Conservation (phyloP, 441 rosid genomes). For the Corymbia calophylla region DNA sequence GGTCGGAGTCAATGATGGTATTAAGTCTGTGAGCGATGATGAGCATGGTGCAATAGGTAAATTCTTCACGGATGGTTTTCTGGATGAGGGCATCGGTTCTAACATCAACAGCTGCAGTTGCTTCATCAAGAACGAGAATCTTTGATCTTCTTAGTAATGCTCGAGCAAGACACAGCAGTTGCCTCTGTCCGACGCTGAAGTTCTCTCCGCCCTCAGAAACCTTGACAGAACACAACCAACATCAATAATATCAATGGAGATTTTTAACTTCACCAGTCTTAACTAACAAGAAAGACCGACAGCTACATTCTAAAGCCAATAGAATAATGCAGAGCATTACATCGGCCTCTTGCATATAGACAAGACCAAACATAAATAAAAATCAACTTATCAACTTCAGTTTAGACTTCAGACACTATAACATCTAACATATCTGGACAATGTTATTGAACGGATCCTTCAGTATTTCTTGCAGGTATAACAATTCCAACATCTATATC, state of each 20-base stretch:
- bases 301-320: not conserved
- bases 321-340: not conserved
- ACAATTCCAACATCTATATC: not conserved
- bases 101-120: slow-evolving; percentile 95
- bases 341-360: not conserved
- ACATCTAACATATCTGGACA: not conserved
- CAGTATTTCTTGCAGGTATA: not conserved
- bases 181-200: slow-evolving; percentile 95
- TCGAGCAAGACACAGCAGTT: slow-evolving; percentile 85
- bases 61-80: slow-evolving; percentile 89
- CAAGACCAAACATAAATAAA: not conserved
- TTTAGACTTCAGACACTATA: not conserved
- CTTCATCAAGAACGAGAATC: slow-evolving; percentile 97
- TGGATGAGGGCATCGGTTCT: slow-evolving; percentile 93
- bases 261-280: not conserved
- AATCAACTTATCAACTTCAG: not conserved
- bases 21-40: slow-evolving; percentile 91
- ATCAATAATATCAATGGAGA: not conserved
- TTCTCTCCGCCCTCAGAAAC: slow-evolving; percentile 92
- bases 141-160: slow-evolving; percentile 84
- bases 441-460: not conserved
- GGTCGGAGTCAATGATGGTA: slow-evolving; percentile 85
- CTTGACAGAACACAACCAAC: slow-evolving; percentile 16
- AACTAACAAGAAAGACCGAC: not conserved
- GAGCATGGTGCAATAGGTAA: slow-evolving; percentile 86